phyloP scores from a whole-genome alignment of 148 eudicot species.

The Salicornia ramosissima region DNA sequence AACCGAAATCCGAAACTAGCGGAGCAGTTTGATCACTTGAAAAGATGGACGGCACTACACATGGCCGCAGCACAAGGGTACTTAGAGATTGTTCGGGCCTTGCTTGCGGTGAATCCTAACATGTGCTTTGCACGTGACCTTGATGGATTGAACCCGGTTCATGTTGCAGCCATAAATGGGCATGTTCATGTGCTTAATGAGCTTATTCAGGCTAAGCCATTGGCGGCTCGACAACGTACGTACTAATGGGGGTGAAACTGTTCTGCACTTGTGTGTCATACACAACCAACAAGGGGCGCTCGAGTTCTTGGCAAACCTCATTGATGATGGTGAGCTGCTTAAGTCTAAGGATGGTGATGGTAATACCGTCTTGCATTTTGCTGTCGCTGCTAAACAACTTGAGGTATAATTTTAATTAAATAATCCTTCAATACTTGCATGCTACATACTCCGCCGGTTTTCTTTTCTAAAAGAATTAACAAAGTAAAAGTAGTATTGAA shows the following conservation, averaged over 20 bases:
- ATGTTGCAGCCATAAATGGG: constrained; percentile 22
- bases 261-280: constrained; percentile 29
- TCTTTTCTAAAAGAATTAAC: no score
- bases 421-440: no score
- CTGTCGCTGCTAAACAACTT: constrained; percentile 10
- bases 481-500: no score
- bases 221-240: constrained; percentile 15
- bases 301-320: neutral
- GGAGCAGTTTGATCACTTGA: constrained; percentile 19
- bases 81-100: constrained; percentile 18
- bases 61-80: constrained; percentile 30
- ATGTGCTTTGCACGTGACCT: constrained; percentile 1
- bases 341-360: neutral
- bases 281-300: constrained; percentile 7
- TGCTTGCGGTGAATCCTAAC: neutral
- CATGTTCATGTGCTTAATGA: constrained; percentile 7
- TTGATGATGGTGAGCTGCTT: constrained; percentile 1
- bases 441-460: no score
- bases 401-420: no score
- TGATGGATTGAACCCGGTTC: constrained; percentile 29
- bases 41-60: constrained; percentile 34
- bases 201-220: constrained; percentile 3
- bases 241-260: constrained; percentile 6
- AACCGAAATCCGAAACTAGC: constrained; percentile 27
- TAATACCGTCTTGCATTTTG: constrained; percentile 23